Conservation (phyloP, 2,329 filamentous ascomycete genomes). For the Clarireedia hainanense region DNA sequence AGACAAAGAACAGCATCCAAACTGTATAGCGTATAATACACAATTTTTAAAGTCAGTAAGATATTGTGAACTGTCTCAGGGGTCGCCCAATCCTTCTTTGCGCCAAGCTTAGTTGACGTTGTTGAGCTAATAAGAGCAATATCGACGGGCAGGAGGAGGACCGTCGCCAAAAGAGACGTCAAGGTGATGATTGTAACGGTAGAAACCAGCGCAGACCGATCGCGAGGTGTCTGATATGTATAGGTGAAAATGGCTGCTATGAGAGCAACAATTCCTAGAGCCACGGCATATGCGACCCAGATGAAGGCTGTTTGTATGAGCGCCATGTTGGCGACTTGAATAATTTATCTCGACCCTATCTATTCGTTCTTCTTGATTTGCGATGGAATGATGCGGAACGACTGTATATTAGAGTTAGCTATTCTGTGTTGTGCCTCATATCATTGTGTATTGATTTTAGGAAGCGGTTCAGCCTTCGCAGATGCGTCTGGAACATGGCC, state of each 20-base stretch:
- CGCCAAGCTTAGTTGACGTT: conserved; percentile 62
- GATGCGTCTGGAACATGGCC: too few relatives aligned
- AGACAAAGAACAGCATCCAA: conserved; percentile 86
- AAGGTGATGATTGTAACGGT: conserved; percentile 80
- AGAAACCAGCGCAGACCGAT: conserved; percentile 76
- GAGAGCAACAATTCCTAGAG: conserved; percentile 66
- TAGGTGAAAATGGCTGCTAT: conserved; percentile 81
- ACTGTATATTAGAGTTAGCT: too few relatives aligned
- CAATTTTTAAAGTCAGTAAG: conserved; percentile 69
- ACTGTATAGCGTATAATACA: conserved; percentile 91
- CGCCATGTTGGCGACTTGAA: conserved; percentile 24
- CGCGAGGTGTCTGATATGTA: conserved; percentile 81
- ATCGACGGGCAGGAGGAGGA: conserved; percentile 88
- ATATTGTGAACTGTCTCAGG: conserved; percentile 72
- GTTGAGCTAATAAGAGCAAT: conserved; percentile 92
- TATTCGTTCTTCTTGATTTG: too few relatives aligned
- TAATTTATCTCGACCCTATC: not conserved
- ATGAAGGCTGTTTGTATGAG: conserved; percentile 84
- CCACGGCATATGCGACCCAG: conserved; percentile 88
- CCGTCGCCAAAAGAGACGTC: conserved; percentile 80
- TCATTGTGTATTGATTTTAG: too few relatives aligned
- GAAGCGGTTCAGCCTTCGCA: too few relatives aligned
- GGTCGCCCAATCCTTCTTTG: conserved; percentile 92
- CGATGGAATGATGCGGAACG: too few relatives aligned
- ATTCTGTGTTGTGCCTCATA: too few relatives aligned